phyloP scores from a whole-genome alignment of 2,329 filamentous ascomycete species.

The Penicillium sp. region DNA sequence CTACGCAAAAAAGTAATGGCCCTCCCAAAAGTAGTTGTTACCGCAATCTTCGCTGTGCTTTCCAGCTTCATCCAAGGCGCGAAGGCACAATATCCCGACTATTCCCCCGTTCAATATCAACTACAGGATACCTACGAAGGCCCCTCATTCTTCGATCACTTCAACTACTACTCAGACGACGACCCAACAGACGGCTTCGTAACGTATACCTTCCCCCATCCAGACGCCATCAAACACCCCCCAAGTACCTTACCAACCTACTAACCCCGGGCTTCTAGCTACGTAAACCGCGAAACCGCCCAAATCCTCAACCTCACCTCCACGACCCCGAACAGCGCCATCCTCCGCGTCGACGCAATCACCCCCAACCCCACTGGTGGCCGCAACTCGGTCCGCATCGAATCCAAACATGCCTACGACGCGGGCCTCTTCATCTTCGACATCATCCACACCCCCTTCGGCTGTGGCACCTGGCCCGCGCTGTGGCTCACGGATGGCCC shows the following conservation, averaged over 20 bases:
- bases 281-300: conserved; percentile 35
- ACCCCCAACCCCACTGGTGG: conserved; percentile 61
- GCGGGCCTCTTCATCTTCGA: conserved; percentile 67
- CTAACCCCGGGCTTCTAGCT: neutral
- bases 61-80: conserved; percentile 41
- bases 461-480: conserved; percentile 66
- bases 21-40: neutral
- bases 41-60: conserved; percentile 55
- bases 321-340: conserved; percentile 54
- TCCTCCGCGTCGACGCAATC: conserved; percentile 63
- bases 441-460: conserved; percentile 63
- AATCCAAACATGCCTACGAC: conserved; percentile 62
- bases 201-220: conserved; percentile 33
- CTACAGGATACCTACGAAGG: conserved; percentile 47
- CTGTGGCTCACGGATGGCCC: conserved; percentile 64
- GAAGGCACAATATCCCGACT: conserved; percentile 54
- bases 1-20: neutral
- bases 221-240: too few species aligned
- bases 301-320: conserved; percentile 60
- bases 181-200: conserved; percentile 51
- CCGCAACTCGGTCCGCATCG: conserved; percentile 65
- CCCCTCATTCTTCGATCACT: conserved; percentile 47
- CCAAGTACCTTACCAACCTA: too few species aligned
- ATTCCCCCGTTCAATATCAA: conserved; percentile 41
- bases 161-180: conserved; percentile 47